Base-by-base conservation (phyloP, 2,329 filamentous ascomycete species). In the Fusarium fujikuroi region DNA sequence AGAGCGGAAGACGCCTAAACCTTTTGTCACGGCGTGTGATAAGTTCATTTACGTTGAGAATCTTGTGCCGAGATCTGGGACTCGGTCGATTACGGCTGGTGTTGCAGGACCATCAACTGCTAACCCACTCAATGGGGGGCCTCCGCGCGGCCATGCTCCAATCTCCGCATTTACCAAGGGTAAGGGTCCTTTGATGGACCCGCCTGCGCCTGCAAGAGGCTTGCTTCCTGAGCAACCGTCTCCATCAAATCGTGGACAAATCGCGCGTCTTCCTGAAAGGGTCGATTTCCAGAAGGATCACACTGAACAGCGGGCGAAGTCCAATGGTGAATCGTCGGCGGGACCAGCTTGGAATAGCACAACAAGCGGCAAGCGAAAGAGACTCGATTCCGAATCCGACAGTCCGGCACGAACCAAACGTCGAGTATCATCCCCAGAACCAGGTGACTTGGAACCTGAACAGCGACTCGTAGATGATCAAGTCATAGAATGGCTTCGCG, bases 21-120 rank as follows among this genome's bases (percentile, higher is more conserved):
- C 81, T 0, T 79, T 82, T 25, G 77, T 81, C 18, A 70, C 69
- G 1, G 80, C 80, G 21, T 82, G 79, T 67, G 79, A 82, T 64
- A 80, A 78, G 64, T 82, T 82, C 42, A 77, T 80, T 25, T 80
- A 81, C 44, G 63, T 75, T 12, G 77, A 78, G 50, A 77, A 78
- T 23, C 70, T 78, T 0, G 25, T 39, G 9, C 57, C 60, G 5
- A 34, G 44, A 21, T 40, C 42, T 28, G 49, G 44, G 2, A 37
- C 43, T 1, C 30, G 19, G 1, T 49, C 44, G 1, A 19, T 37
- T 3, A 37, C 43, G 3, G 9, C 6, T 9, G 21, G 16, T 14
- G 7, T 12, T 7, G 36, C 12, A 4, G 39, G 44, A 3, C 21
- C 30, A 1, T 30, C 39, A 7, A 28, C 30, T 25, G n/a, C 11